Evolutionary conservation across 2,329 filamentous ascomycete species (phyloP), one percentile per base, ranked within the genome.

Genomic region (Alternaria rosae): DNA sequence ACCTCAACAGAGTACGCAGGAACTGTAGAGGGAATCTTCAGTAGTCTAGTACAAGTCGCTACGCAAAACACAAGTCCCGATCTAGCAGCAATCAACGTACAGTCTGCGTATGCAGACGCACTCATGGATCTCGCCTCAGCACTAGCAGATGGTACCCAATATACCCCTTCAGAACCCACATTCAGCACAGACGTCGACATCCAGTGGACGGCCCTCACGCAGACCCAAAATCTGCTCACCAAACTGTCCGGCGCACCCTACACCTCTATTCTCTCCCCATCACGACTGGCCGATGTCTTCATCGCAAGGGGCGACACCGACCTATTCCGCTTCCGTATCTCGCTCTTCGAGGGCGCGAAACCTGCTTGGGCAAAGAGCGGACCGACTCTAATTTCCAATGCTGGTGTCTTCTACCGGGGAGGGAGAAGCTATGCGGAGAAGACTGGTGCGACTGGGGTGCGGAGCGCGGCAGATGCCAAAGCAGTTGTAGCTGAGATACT

Each of bases 101-200:
- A 87, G 9, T 85, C 85, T 61, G 83, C 82, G 44, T 85, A 87
- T 71, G 86, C 86, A 6, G 86, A 88, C 57, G 84, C 87, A 3
- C 81, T 89, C 13, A 79, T 85, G 13, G 80, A 84, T 12, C 84
- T 87, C 65, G 85, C 85, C 43, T 80, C 82, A n/a, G 82, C 83
- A 10, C 69, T 85, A 30, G 72, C 77, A 30, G 74, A 77, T 43
- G 64, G 56, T 0, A 26, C 63, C 2, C 59, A 70, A 44, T 70
- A 74, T 45, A 55, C 59, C 1, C 21, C 65, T 7, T 54, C 59
- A 3, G 64, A 66, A 8, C 64, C 68, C 2, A 64, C 64, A 7
- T 65, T 66, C 25, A 9, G 57, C 4, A 54, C 64, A 17, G 70
- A 72, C 32, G 38, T 68, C 0, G 70, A 74, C 1, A 65, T 69